Conservation (phyloP, 108 stramenopile species). For the Pseudonitzschia multiseries region DNA sequence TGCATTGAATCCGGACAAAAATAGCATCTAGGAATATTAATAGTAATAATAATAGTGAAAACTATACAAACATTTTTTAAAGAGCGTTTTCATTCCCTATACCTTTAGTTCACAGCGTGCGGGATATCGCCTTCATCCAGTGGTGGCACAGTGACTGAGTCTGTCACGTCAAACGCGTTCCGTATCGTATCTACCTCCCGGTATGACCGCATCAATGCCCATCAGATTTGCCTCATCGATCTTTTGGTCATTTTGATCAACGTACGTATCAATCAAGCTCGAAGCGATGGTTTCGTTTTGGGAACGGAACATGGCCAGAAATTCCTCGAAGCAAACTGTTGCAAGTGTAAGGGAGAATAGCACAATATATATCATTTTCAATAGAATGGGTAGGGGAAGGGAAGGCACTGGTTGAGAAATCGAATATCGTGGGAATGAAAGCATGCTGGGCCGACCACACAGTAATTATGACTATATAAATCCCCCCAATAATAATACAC, state of each 20-base stretch:
- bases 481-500: background rate
- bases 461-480: too few relatives aligned
- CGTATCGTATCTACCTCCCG: constrained; percentile 41
- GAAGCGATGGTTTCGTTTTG: constrained; percentile 14
- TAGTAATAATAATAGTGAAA: too few relatives aligned
- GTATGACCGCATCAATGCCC: constrained; percentile 46
- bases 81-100: too few relatives aligned
- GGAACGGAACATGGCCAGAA: constrained; percentile 34
- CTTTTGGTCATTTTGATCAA: background rate
- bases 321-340: constrained; percentile 80
- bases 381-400: background rate
- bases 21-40: too few relatives aligned
- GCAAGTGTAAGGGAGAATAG: constrained; percentile 17
- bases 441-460: too few relatives aligned
- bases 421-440: background rate
- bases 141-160: too few relatives aligned
- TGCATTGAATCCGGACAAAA: too few relatives aligned
- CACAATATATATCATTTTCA: background rate
- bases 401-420: background rate
- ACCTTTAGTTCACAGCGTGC: too few relatives aligned
- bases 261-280: background rate
- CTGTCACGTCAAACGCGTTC: background rate
- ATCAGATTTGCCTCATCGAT: constrained; percentile 6
- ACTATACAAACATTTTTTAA: too few relatives aligned
- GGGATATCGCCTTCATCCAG: too few relatives aligned